Evolutionary conservation across 2,329 filamentous ascomycete species (phyloP).

Genomic region (Microsporum audouinii): DNA sequence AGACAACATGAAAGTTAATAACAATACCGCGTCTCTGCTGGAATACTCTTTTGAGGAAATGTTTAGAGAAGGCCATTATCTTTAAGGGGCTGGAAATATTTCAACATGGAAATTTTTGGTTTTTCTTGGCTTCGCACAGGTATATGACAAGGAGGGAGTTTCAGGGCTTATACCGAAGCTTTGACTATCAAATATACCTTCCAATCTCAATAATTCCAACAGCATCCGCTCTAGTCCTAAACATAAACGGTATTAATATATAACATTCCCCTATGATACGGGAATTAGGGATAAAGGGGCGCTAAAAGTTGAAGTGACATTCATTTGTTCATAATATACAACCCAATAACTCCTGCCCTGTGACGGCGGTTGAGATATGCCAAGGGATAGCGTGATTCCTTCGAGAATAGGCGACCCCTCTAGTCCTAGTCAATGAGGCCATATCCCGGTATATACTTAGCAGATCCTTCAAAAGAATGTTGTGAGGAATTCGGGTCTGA

Average conservation of each 20-base stretch:
- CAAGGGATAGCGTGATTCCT: slow-evolving; percentile 34
- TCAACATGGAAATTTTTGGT: too few relatives aligned
- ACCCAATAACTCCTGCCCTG: slow-evolving; percentile 33
- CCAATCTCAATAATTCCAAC: too few relatives aligned
- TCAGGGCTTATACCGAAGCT: too few relatives aligned
- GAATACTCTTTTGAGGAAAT: not conserved
- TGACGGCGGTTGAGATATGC: slow-evolving; percentile 37
- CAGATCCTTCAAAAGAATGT: slow-evolving; percentile 31
- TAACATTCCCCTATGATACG: not conserved
- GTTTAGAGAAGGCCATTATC: not conserved
- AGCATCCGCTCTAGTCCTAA: too few relatives aligned
- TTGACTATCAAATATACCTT: too few relatives aligned
- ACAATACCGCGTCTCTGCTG: not conserved
- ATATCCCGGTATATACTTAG: slow-evolving; percentile 37
- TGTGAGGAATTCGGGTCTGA: slow-evolving; percentile 20
- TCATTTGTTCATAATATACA: slow-evolving; percentile 26
- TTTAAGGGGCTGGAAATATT: too few relatives aligned
- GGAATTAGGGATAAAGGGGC: not conserved
- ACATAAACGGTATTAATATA: not conserved
- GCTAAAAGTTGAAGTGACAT: slow-evolving; percentile 5
- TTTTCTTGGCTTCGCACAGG: too few relatives aligned
- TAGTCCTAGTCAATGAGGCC: slow-evolving; percentile 31
- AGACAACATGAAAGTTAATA: not conserved
- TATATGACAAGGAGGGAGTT: too few relatives aligned
- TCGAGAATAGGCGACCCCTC: slow-evolving; percentile 32